Percentiles rank a stretch among this genome's conserved stretches.
phyloP scores from a whole-genome alignment of 768 basidiomycete species.

The Gymnopilus dilepis region DNA sequence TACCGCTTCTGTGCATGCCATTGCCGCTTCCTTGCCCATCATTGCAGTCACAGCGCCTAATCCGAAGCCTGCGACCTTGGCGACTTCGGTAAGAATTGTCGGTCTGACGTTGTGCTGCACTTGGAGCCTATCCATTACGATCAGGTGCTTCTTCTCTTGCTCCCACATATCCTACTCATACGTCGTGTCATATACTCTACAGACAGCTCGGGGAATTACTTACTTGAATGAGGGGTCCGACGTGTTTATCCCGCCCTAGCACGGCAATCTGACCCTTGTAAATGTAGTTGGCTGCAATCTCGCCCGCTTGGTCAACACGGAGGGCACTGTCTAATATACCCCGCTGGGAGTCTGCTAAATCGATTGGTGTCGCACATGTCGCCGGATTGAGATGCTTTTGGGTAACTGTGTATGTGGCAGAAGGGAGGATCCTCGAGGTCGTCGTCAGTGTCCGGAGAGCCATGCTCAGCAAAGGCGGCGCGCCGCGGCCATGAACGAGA shows the following conservation, averaged over 20 bases:
- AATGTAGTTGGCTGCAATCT: conserved; percentile 95
- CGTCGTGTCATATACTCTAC: conserved; percentile 2
- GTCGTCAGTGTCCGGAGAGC: conserved; percentile 12
- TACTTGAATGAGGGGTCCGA: conserved; percentile 78
- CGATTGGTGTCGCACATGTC: conserved; percentile 57
- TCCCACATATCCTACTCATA: conserved; percentile 90
- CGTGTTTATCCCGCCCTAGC: conserved; percentile 59
- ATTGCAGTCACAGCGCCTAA: conserved; percentile 86
- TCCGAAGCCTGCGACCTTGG: conserved; percentile 86
- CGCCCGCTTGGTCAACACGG: conserved; percentile 94
- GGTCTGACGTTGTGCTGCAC: conserved; percentile 85
- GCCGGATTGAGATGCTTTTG: conserved; percentile 41
- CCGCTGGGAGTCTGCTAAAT: conserved; percentile 55
- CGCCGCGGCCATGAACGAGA: neutral
- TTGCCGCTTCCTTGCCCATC: conserved; percentile 91
- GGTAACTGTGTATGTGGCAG: conserved; percentile 54
- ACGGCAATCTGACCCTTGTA: conserved; percentile 87
- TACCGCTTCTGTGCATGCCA: conserved; percentile 98
- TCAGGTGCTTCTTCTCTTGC: conserved; percentile 90
- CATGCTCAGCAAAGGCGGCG: neutral
- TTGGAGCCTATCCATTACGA: conserved; percentile 85
- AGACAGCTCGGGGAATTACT: conserved; percentile 26
- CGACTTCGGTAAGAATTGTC: conserved; percentile 81
- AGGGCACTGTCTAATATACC: conserved; percentile 66
- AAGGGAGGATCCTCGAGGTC: conserved; percentile 29